Evolutionary conservation across 2,329 filamentous ascomycete species (phyloP).

Genomic region (Daldinia sp.): DNA sequence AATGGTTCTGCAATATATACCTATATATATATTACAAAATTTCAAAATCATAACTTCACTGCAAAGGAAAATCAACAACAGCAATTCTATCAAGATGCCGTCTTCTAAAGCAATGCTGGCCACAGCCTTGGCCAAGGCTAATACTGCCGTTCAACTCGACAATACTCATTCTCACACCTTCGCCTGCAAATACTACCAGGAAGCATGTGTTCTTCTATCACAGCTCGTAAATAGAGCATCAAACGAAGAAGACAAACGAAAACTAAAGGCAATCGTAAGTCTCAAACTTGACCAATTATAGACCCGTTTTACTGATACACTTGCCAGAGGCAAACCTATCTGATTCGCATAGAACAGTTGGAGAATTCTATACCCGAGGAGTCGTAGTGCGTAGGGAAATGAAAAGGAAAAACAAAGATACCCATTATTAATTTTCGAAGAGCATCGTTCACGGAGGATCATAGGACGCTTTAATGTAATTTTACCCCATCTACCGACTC

Average conservation of each 20-base stretch:
- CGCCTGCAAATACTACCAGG: constrained; percentile 41
- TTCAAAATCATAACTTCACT: too few species aligned
- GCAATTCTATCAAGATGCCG: constrained; percentile 26
- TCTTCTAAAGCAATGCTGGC: constrained; percentile 42
- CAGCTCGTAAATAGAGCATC: constrained; percentile 37
- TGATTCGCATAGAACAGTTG: constrained; percentile 38
- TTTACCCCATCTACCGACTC: constrained; percentile 2
- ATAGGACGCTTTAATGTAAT: constrained; percentile 7
- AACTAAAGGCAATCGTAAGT: constrained; percentile 40
- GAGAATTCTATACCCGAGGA: constrained; percentile 15
- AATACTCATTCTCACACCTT: constrained; percentile 41
- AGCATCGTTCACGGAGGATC: constrained; percentile 4
- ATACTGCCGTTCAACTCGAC: constrained; percentile 44
- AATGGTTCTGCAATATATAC: too few species aligned
- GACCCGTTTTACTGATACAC: constrained; percentile 23
- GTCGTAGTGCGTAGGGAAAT: too few species aligned
- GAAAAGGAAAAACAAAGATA: constrained; percentile 21
- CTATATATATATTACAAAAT: too few species aligned
- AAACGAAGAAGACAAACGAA: constrained; percentile 34
- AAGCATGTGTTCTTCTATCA: constrained; percentile 39
- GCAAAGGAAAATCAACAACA: background rate
- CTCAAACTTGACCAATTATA: background rate
- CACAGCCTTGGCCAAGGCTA: constrained; percentile 41
- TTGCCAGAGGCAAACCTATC: constrained; percentile 36
- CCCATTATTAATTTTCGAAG: constrained; percentile 15